A percentile compares a stretch with the other conserved stretches of the same genome.
Evolutionary conservation across 805 yeast species (phyloP).

Genomic region (Kuraishia cidri): DNA sequence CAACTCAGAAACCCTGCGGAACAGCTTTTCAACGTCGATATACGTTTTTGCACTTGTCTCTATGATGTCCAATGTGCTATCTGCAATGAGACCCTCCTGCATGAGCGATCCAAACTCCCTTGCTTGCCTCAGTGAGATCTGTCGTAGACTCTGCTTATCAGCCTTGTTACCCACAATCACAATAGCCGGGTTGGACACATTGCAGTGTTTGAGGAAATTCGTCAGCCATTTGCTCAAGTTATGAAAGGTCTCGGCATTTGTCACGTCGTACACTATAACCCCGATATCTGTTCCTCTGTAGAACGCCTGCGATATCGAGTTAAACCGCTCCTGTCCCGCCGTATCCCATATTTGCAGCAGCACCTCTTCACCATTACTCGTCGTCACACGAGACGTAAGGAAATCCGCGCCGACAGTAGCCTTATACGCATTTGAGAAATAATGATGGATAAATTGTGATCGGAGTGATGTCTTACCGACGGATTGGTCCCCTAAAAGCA

Average conservation of each 20-base stretch:
- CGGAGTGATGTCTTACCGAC: constrained; percentile 54
- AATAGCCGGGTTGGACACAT: constrained; percentile 35
- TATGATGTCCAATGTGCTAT: constrained; percentile 14
- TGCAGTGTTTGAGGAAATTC: constrained; percentile 39
- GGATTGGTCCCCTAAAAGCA: constrained; percentile 49
- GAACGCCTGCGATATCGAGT: constrained; percentile 46
- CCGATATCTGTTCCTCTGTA: constrained; percentile 53
- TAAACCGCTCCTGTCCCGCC: constrained; percentile 91
- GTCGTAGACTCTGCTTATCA: constrained; percentile 23
- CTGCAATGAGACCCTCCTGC: constrained; percentile 13
- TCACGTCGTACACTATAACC: constrained; percentile 42
- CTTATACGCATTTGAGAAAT: constrained; percentile 44
- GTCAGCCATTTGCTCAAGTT: constrained; percentile 34
- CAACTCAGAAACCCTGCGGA: constrained; percentile 16
- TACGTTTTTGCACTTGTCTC: constrained; percentile 18
- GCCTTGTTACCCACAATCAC: constrained; percentile 44
- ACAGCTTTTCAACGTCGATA: constrained; percentile 16
- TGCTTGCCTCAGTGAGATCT: constrained; percentile 19
- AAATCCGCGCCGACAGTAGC: constrained; percentile 56
- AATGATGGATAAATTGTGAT: constrained; percentile 44
- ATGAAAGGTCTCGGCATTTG: constrained; percentile 40
- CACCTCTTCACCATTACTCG: constrained; percentile 13
- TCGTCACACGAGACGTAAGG: constrained; percentile 28
- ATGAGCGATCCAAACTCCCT: constrained; percentile 15
- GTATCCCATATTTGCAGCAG: constrained; percentile 79